These are phyloP conservation scores for Aciculosporium take DNA, from an alignment of 2,329 filamentous ascomycete genomes.

Conservation along the genomic window DNA sequence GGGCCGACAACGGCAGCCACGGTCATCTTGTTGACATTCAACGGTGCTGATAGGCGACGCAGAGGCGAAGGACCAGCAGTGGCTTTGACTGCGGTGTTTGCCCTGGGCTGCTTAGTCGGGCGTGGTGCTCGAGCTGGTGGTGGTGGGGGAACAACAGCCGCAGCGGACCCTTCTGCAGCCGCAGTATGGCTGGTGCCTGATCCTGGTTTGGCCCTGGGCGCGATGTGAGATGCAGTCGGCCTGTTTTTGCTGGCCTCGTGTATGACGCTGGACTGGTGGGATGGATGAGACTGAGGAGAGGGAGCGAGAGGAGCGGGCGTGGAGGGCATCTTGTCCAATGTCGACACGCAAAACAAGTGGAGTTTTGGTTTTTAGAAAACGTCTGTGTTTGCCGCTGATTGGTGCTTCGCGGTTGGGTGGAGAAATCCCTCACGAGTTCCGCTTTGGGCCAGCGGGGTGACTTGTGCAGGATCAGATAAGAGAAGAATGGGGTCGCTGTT, in stretches of 20 bases:
- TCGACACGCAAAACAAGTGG: conserved; percentile 4
- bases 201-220: neutral
- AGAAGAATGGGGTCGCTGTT: neutral
- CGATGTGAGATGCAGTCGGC: conserved; percentile 1
- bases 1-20: conserved; percentile 35
- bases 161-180: conserved; percentile 1
- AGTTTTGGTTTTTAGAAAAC: conserved; percentile 7
- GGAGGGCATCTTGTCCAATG: conserved; percentile 13
- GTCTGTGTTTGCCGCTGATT: conserved; percentile 1
- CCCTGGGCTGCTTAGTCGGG: conserved; percentile 9
- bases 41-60: conserved; percentile 20
- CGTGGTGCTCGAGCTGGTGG: conserved; percentile 12
- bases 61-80: conserved; percentile 12
- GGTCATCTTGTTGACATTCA: conserved; percentile 27
- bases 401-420: conserved; percentile 5
- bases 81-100: conserved; percentile 12
- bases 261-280: neutral
- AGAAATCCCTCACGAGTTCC: conserved; percentile 15
- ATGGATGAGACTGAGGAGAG: conserved; percentile 8
- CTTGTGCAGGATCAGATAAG: conserved; percentile 7
- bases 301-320: conserved; percentile 10
- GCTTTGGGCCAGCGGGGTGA: conserved; percentile 8
- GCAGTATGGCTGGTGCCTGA: conserved; percentile 9
- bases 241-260: neutral
- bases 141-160: conserved; percentile 10